Percentiles rank a stretch among this genome's conserved stretches.
Conservation (phyloP, 495 filamentous ascomycete species). For the Tuber aestivum region DNA sequence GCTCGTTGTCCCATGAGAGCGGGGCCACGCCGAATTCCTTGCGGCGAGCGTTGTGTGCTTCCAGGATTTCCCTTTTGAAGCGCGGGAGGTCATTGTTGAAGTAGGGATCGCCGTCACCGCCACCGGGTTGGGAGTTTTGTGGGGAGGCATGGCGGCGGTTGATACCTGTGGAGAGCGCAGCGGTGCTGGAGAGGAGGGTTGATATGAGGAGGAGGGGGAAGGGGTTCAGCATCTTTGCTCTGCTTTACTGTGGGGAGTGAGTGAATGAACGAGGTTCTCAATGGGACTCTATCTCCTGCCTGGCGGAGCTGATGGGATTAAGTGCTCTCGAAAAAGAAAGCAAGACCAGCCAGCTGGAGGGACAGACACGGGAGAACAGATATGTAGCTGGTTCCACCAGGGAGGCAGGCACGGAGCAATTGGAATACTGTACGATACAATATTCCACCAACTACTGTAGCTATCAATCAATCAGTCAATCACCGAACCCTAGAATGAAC, state of each 20-base stretch:
- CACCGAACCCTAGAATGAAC: neutral
- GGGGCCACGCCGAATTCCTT: neutral
- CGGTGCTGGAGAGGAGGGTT: neutral
- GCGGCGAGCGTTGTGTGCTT: conserved; percentile 2
- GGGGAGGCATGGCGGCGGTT: neutral
- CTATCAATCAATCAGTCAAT: neutral
- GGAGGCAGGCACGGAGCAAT: neutral
- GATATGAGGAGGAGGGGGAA: conserved; percentile 4
- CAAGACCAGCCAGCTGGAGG: neutral
- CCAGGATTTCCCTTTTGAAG: conserved; percentile 8
- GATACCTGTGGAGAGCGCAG: neutral
- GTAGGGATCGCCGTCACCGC: too few relatives aligned
- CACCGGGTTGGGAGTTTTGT: neutral
- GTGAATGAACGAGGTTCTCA: neutral
- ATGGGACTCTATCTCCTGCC: neutral
- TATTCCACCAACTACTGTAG: neutral
- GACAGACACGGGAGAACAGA: neutral
- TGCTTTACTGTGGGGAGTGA: neutral
- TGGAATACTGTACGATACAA: neutral
- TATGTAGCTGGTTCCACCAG: neutral
- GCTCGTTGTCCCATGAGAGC: conserved; percentile 10
- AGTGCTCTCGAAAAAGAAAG: neutral
- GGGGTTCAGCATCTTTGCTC: neutral
- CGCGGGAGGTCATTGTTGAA: neutral
- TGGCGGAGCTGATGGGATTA: neutral